Evolutionary conservation across 371 early-diverging fungal species (phyloP), one percentile per base, ranked within the genome.

Genomic region (Coemansia sp.): DNA sequence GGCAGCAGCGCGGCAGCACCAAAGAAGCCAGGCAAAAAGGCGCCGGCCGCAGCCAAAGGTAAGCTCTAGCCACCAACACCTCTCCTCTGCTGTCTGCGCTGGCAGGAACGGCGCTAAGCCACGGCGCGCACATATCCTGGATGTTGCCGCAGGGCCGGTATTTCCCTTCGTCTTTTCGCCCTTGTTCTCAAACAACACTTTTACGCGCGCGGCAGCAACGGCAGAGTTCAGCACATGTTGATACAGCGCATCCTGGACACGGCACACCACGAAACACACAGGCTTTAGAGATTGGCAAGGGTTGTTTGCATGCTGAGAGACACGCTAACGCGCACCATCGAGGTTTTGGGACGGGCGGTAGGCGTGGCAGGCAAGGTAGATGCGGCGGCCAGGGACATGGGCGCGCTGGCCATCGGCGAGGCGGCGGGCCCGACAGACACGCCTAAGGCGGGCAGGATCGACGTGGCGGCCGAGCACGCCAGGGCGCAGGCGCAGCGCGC

Each of bases 381-480:
- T 31, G 53, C 45, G 43, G 52, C 49, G 31, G 50, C 48, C 36
- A 69, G 70, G 59, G 70, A 55, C 1, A 26, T 76, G 16, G 54
- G 43, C 10, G 54, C 57, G 50, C 61, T 64, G 32, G 64, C 50
- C 43, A 55, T 63, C 20, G 26, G 63, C 49, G 49, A 31, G 36
- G 36, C 9, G 7, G 53, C 53, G 16, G 53, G 8, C 16, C 16
- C 34, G 80, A 41, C 59, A 78, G 10, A 74, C 78, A 9, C 86
- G 79, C 55, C 70, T 54, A 80, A 83, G 67, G 39, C 69, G 35
- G 72, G 85, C 75, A 80, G 81, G 65, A 84, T 93, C 60, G 84
- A 93, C 77, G 87, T 94, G 3, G 63, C 78, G 4, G 86, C 83
- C 57, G 94, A 91, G 74, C 90, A 86, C 69, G 80, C 84, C 51